Evolutionary conservation across 495 filamentous ascomycete genomes (phyloP).

Genomic region (Neurospora sp.): DNA sequence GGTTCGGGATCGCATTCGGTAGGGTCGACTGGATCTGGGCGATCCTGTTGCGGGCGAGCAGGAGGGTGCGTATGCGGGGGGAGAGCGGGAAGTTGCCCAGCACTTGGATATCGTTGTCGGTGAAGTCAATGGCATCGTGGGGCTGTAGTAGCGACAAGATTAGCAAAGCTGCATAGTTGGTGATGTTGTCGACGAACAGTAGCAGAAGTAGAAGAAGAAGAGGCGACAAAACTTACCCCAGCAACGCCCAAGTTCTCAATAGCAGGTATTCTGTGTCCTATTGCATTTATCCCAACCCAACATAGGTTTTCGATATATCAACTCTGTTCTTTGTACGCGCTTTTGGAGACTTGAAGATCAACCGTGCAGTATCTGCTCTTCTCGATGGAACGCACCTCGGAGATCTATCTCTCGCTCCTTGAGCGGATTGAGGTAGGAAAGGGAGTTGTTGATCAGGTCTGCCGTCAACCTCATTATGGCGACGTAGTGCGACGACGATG

Average conservation of each 20-base stretch:
- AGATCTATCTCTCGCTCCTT: conserved; percentile 98
- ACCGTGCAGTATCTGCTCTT: conserved; percentile 96
- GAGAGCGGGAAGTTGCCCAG: conserved; percentile 92
- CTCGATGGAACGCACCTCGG: conserved; percentile 91
- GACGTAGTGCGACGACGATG: not conserved
- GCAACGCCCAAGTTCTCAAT: conserved; percentile 98
- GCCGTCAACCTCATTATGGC: conserved; percentile 80
- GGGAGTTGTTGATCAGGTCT: conserved; percentile 82
- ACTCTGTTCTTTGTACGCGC: conserved; percentile 49
- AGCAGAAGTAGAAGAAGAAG: not conserved
- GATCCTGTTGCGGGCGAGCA: conserved; percentile 84
- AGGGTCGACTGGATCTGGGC: conserved; percentile 66
- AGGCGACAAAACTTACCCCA: conserved; percentile 48
- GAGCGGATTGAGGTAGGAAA: conserved; percentile 95
- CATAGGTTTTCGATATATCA: conserved; percentile 50
- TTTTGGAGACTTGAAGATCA: conserved; percentile 12
- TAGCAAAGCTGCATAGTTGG: not conserved
- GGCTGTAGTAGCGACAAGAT: conserved; percentile 28
- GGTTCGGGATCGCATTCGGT: conserved; percentile 61
- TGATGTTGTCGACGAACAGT: not conserved
- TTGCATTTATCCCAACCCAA: conserved; percentile 27
- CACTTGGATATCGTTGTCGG: conserved; percentile 89
- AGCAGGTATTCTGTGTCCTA: conserved; percentile 94
- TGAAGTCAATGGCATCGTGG: conserved; percentile 94
- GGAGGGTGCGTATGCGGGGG: conserved; percentile 73